phyloP scores from a whole-genome alignment of 2,329 filamentous ascomycete genomes.

The Stromatinia cepivora region DNA sequence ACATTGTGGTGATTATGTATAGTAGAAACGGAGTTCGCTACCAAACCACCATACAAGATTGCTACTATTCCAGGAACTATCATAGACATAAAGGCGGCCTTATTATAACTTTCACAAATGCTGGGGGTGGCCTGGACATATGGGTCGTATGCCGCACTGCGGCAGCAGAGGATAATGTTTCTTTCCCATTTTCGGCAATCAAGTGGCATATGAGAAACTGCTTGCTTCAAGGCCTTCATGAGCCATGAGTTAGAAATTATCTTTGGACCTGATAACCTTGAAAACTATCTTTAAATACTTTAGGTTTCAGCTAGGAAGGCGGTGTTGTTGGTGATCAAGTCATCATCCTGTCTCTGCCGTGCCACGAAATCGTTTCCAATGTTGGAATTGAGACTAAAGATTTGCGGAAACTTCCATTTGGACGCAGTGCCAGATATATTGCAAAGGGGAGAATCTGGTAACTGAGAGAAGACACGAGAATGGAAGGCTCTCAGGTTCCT shows the following conservation, averaged over 20 bases:
- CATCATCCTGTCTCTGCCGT: neutral
- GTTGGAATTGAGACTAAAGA: neutral
- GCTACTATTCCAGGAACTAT: neutral
- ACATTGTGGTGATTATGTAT: neutral
- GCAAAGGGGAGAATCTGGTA: no score
- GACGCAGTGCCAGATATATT: neutral
- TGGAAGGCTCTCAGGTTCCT: neutral
- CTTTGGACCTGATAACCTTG: no score
- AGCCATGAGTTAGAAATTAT: neutral
- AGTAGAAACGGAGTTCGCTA: neutral
- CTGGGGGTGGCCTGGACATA: neutral
- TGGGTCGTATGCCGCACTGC: neutral
- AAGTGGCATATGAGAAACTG: neutral
- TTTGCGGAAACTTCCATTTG: neutral
- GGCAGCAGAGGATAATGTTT: neutral
- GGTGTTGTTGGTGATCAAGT: neutral
- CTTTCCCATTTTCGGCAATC: neutral
- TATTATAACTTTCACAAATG: no score
- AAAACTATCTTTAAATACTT: neutral
- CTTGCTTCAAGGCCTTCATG: neutral
- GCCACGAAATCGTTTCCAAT: neutral
- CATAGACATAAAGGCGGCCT: neutral
- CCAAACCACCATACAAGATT: neutral
- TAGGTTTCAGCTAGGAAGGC: neutral
- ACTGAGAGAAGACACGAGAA: neutral